Base-by-base conservation (phyloP, 805 yeast genomes). In the Zygotorulaspora danielsina region DNA sequence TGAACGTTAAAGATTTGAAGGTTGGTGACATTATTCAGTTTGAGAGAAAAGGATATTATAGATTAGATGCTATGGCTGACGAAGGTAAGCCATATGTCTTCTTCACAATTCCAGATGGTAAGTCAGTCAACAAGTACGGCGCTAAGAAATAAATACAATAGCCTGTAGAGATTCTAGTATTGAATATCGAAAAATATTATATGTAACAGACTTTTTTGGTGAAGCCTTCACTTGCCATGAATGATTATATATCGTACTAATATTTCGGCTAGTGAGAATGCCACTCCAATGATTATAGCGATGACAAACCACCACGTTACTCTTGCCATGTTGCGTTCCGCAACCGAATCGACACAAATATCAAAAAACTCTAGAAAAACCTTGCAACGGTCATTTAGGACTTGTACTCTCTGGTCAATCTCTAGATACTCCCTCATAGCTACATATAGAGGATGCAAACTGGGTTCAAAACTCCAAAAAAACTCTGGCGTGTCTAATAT, bases 61-160 rank as follows among this genome's bases (percentile, higher is more conserved):
- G 93, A 62, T 72, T 89, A 45, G 97, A 90, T 53, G 50, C 70
- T 48, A 39, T 55, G 37, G 72, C 72, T 46, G 64, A 68, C 22
- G 77, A 73, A 43, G 84, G 80, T 42, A 70, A 77, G 53, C 77
- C 78, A 47, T 81, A 78, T 47, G 81, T 83, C 36, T 83, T 90
- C 73, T 90, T 84, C 70, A 82, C 96, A 50, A 87, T 90, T 54
- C 97, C 97, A 47, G 97, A 90, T 64, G 97, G 97, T 63, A 90
- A 89, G 69, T 65, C 81, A 39, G 83, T 79, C 30, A 80, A 80
- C 65, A 76, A 71, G 54, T 82, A 83, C 62, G 90, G 89, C 61
- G 78, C 81, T 38, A 83, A 82, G 71, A 71, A 72, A 59, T 66
- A 63, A 49, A 17, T 18, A 19, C 6, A 22, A 12, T 25, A 28